Conservation (phyloP, 257 asterid genomes). For the Datura wrightii region DNA sequence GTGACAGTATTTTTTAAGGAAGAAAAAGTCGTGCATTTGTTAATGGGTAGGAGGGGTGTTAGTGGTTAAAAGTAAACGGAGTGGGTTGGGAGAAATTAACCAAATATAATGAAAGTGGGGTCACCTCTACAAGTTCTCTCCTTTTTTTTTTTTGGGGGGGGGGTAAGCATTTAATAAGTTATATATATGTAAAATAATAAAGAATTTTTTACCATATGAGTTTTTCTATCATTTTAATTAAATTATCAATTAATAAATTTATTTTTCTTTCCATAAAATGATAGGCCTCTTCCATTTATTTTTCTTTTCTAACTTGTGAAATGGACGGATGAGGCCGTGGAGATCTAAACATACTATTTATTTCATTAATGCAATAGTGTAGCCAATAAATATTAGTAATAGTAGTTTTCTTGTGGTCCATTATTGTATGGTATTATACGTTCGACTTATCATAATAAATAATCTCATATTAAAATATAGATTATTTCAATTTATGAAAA, state of each 20-base stretch:
- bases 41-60: neutral
- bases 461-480: neutral
- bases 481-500: neutral
- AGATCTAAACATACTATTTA: neutral
- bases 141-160: neutral
- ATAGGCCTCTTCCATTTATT: neutral
- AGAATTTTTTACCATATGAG: too few relatives aligned
- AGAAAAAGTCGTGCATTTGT: constrained; percentile 28
- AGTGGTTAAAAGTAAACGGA: constrained; percentile 12
- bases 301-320: neutral
- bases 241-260: too few relatives aligned
- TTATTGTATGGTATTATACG: neutral
- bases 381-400: neutral
- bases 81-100: neutral
- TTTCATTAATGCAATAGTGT: neutral
- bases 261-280: neutral
- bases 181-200: too few relatives aligned
- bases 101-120: neutral
- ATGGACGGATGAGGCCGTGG: neutral
- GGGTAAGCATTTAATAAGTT: neutral
- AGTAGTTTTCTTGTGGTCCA: neutral
- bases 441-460: neutral
- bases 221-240: too few relatives aligned
- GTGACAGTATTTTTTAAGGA: neutral
- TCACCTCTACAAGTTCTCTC: neutral